Conservation (phyloP, 305 asterid species). For the Solanum hybrid region DNA sequence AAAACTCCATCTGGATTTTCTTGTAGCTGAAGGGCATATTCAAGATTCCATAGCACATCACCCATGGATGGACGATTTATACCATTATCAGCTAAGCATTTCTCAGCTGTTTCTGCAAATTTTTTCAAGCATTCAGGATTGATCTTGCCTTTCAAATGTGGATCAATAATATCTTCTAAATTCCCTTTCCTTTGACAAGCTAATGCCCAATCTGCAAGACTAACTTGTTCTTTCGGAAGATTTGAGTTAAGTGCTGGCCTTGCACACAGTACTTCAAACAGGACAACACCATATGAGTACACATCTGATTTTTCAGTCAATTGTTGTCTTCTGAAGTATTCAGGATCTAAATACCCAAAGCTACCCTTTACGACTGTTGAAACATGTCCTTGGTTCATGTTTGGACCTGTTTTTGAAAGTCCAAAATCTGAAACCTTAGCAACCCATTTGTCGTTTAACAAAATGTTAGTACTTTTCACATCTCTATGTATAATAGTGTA, state of each 20-base stretch:
- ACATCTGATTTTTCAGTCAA: constrained; percentile 61
- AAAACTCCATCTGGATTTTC: constrained; percentile 19
- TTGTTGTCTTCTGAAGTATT: constrained; percentile 57
- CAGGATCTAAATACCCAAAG: constrained; percentile 60
- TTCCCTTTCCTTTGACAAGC: constrained; percentile 38
- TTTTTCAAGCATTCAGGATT: constrained; percentile 39
- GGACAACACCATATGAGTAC: constrained; percentile 68
- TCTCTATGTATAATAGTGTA: constrained; percentile 81
- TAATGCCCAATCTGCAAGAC: constrained; percentile 59
- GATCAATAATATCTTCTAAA: constrained; percentile 40
- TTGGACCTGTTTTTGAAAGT: constrained; percentile 74
- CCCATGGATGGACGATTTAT: constrained; percentile 57
- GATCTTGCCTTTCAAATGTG: constrained; percentile 37
- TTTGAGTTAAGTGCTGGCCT: constrained; percentile 50
- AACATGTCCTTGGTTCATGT: constrained; percentile 74
- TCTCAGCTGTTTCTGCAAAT: constrained; percentile 41
- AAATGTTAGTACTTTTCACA: constrained; percentile 81
- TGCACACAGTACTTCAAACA: constrained; percentile 57
- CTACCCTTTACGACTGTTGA: constrained; percentile 71
- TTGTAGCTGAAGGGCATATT: constrained; percentile 40
- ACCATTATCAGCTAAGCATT: constrained; percentile 61
- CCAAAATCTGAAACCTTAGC: constrained; percentile 93
- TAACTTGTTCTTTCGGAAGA: constrained; percentile 59
- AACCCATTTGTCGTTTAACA: constrained; percentile 77
- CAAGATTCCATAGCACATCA: constrained; percentile 58